Evolutionary conservation across 2,329 filamentous ascomycete genomes (phyloP).

Genomic region (Chrysoporthe puriensis): DNA sequence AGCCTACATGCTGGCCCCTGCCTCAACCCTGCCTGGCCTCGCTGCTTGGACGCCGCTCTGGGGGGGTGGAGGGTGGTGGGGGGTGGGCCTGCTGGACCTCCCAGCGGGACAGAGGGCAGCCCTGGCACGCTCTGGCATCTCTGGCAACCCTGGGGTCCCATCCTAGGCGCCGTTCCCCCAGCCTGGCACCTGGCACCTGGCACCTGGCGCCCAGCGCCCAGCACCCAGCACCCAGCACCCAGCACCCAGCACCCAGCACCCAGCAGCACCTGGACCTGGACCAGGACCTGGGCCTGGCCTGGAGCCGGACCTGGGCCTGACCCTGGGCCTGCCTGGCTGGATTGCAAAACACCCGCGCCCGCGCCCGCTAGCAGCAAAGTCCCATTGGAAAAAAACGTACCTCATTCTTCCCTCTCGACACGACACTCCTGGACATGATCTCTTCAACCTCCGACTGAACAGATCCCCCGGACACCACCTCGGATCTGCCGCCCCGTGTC

Average conservation of each 20-base stretch:
- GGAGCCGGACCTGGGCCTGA: background rate
- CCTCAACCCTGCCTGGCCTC: background rate
- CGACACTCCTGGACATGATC: slow-evolving; percentile 9
- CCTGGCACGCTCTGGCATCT: slow-evolving; percentile 6
- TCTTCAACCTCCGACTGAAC: slow-evolving; percentile 7
- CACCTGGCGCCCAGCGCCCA: background rate
- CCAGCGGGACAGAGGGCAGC: slow-evolving; percentile 1
- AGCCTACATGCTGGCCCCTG: slow-evolving; percentile 3
- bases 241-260: background rate
- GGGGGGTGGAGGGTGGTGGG: background rate
- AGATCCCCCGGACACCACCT: slow-evolving; percentile 1
- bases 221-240: background rate
- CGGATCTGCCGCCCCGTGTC: background rate
- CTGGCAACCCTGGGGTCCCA: slow-evolving; percentile 1
- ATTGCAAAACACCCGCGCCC: slow-evolving; percentile 5
- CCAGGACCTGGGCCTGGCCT: background rate
- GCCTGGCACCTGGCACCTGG: background rate
- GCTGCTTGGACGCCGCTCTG: slow-evolving; percentile 6
- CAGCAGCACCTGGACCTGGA: background rate
- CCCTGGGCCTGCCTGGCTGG: slow-evolving; percentile 1
- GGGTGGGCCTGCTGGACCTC: slow-evolving; percentile 7
- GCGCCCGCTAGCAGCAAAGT: slow-evolving; percentile 23
- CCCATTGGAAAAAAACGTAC: slow-evolving; percentile 27
- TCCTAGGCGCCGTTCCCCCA: background rate
- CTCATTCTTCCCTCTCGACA: slow-evolving; percentile 24